These are phyloP conservation scores for Fusarium odoratissimum DNA, from an alignment of 2,329 filamentous ascomycete species.

Conservation along the genomic window DNA sequence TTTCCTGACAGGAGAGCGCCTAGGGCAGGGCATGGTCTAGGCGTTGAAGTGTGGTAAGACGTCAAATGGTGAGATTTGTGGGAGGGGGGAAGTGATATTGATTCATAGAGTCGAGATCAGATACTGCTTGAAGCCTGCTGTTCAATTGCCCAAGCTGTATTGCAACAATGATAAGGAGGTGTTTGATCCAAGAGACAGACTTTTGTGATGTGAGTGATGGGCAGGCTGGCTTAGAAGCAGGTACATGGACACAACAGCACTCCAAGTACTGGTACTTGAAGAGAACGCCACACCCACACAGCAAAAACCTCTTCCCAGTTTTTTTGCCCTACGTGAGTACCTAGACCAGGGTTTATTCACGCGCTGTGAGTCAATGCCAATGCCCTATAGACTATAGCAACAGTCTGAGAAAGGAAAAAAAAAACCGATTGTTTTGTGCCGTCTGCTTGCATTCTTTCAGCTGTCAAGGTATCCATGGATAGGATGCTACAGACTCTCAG, in stretches of 20 bases:
- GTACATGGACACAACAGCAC: conserved; percentile 24
- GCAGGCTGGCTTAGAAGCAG: conserved; percentile 1
- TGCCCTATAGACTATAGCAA: neutral
- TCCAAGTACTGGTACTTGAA: conserved; percentile 41
- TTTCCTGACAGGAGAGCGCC: conserved; percentile 43
- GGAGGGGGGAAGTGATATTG: conserved; percentile 19
- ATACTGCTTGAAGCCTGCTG: neutral
- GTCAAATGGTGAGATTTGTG: conserved; percentile 15
- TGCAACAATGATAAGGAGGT: conserved; percentile 16
- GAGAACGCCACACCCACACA: conserved; percentile 31
- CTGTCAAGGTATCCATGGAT: conserved; percentile 14
- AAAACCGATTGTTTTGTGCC: neutral
- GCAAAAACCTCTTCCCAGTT: conserved; percentile 15
- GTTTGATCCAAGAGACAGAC: conserved; percentile 6
- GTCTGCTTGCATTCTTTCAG: conserved; percentile 20
- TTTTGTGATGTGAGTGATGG: neutral
- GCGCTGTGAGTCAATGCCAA: conserved; percentile 15
- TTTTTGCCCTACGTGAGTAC: neutral
- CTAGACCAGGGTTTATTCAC: conserved; percentile 16
- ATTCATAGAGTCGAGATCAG: conserved; percentile 1
- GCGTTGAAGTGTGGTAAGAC: conserved; percentile 22
- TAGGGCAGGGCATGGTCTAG: conserved; percentile 28
- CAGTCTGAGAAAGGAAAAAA: neutral
- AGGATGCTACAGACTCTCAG: neutral
- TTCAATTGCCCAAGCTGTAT: neutral